phyloP scores from a whole-genome alignment of 768 basidiomycete genomes.

The Inosperma sp. region DNA sequence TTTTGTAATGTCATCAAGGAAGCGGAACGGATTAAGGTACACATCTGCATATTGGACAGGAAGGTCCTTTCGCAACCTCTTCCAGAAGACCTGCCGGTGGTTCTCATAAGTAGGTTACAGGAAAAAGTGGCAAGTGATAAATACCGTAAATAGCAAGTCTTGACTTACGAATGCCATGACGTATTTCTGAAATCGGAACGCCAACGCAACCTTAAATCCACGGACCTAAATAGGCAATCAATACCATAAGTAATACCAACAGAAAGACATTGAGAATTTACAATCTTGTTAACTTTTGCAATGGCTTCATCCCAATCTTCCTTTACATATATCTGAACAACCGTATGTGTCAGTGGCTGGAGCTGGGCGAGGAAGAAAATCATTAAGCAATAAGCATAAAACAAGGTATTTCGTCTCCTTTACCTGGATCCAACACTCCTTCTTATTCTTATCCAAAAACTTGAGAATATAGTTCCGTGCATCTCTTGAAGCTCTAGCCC shows the following conservation, averaged over 20 bases:
- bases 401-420: background rate
- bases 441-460: slow-evolving; percentile 1
- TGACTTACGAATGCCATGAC: slow-evolving; percentile 10
- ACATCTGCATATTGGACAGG: background rate
- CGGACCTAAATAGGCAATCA: background rate
- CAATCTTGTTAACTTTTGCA: slow-evolving; percentile 4
- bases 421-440: slow-evolving; percentile 2
- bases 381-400: background rate
- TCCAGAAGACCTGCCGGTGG: slow-evolving; percentile 2
- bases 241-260: background rate
- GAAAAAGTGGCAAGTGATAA: background rate
- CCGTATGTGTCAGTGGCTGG: slow-evolving; percentile 9
- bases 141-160: slow-evolving; percentile 9
- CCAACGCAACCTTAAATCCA: slow-evolving; percentile 11
- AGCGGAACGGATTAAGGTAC: background rate
- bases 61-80: background rate
- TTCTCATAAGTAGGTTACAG: background rate
- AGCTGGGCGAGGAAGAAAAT: slow-evolving; percentile 1
- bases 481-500: background rate
- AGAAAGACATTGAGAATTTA: background rate
- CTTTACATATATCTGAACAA: slow-evolving; percentile 9
- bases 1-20: background rate
- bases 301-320: slow-evolving; percentile 7
- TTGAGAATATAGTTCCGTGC: slow-evolving; percentile 3
- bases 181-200: slow-evolving; percentile 5